Evolutionary conservation across 148 eudicot genomes (phyloP).

Genomic region (Agrostemma githago): DNA sequence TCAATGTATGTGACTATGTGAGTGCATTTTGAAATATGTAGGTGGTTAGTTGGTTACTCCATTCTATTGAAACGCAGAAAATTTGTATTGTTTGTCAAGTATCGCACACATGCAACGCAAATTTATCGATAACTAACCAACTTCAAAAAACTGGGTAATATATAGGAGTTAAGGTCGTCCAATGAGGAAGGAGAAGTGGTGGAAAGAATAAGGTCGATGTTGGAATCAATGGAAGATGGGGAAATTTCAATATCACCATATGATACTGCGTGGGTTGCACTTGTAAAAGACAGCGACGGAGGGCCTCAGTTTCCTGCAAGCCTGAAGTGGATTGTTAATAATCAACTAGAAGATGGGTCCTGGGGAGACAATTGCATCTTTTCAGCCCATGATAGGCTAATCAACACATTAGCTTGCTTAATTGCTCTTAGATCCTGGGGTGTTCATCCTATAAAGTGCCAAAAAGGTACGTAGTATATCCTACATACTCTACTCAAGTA

Average conservation of each 20-base stretch:
- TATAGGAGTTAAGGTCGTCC: slow-evolving; percentile 12
- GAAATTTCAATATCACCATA: slow-evolving; percentile 45
- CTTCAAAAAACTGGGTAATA: background rate
- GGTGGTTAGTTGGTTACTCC: too few species aligned
- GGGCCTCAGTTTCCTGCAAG: slow-evolving; percentile 65
- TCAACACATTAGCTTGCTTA: slow-evolving; percentile 70
- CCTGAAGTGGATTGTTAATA: slow-evolving; percentile 61
- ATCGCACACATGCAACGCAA: background rate
- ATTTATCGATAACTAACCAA: background rate
- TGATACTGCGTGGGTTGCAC: slow-evolving; percentile 80
- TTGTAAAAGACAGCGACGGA: slow-evolving; percentile 46
- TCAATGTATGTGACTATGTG: background rate
- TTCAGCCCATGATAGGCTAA: slow-evolving; percentile 55
- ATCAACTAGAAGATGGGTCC: slow-evolving; percentile 76
- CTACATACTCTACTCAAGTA: background rate
- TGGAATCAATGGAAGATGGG: slow-evolving; percentile 42
- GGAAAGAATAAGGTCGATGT: slow-evolving; percentile 25
- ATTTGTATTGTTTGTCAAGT: background rate
- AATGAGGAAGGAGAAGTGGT: slow-evolving; percentile 19
- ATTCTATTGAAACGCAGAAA: background rate
- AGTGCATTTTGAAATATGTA: background rate
- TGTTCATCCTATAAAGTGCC: slow-evolving; percentile 35
- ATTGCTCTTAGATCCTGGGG: slow-evolving; percentile 78
- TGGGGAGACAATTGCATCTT: slow-evolving; percentile 60
- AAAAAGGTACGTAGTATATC: slow-evolving; percentile 37